Evolutionary conservation across 768 basidiomycete genomes (phyloP).

Genomic region (Hygrophorus pudorinus): DNA sequence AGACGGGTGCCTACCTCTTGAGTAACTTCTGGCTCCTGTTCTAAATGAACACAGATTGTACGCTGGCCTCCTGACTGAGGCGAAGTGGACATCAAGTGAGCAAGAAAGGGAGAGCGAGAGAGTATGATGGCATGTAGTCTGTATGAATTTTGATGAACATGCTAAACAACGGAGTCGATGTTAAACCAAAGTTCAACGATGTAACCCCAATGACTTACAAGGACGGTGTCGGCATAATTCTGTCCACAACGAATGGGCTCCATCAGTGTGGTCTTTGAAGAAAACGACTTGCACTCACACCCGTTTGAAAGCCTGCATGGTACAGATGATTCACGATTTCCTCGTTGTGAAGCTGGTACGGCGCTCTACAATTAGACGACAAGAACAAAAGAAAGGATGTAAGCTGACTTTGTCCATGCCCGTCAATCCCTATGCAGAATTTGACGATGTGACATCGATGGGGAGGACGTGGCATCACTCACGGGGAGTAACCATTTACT

Average conservation of each 20-base stretch:
- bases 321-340: conserved; percentile 73
- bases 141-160: conserved; percentile 66
- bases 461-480: conserved; percentile 21
- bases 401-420: background rate
- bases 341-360: conserved; percentile 61
- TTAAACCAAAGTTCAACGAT: background rate
- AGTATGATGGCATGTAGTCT: conserved; percentile 79
- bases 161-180: conserved; percentile 29
- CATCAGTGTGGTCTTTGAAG: background rate
- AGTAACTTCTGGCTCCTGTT: conserved; percentile 74
- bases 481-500: conserved; percentile 53
- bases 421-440: background rate
- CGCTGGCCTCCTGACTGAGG: conserved; percentile 57
- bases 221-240: conserved; percentile 78
- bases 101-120: conserved; percentile 80
- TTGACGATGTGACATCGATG: background rate
- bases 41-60: conserved; percentile 64
- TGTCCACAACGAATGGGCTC: conserved; percentile 18
- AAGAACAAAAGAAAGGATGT: conserved; percentile 8
- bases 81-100: conserved; percentile 79
- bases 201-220: conserved; percentile 35
- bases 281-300: conserved; percentile 40
- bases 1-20: conserved; percentile 53
- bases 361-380: conserved; percentile 22
- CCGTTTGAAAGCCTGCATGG: conserved; percentile 71